Base-by-base conservation (phyloP, 1,139 yeast species). In the Saccharomyces hybrid region DNA sequence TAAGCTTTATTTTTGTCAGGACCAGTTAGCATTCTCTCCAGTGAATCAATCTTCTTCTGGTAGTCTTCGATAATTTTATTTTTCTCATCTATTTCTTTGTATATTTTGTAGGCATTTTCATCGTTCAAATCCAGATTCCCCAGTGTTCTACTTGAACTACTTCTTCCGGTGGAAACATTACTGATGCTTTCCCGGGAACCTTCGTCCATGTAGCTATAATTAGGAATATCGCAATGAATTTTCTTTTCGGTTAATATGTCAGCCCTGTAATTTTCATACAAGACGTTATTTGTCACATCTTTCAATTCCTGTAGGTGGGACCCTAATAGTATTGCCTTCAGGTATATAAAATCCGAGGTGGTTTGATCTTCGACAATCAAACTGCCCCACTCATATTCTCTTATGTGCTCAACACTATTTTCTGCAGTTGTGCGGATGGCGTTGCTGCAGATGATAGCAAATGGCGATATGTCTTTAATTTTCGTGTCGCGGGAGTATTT, bases 231-330 rank as follows among this genome's bases (percentile, higher is more conserved):
- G 23, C 46, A 50, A 14, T 23, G 16, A 6, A 20, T 30, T 16
- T 30, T 28, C 16, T 44, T 30, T n/a, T 42, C 54, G 27, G 47
- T 51, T 51, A 30, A 50, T 47, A 42, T 56, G 57, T 30, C 52
- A n/a, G 88, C 83, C 75, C 93, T 80, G 69, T 83, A 86, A 62
- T 78, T 77, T 69, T 86, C 91, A 70, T 86, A 86, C 57, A 85
- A 76, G 55, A 77, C 73, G 56, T 81, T 81, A 64, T 84, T 88
- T 5, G 91, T 85, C 51, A 79, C 72, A 61, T 84, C 89, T 69
- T 84, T 85, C 63, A 86, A 79, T 61, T 86, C 91, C 68, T 85
- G 86, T 65, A 86, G 75, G 69, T 86, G 91, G n/a, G 91, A 85
- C 47, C 88, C 88, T 60, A 86, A 75, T 57, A 86, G 70, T 5